Percentiles rank a stretch among this genome's conserved stretches.
These are phyloP conservation scores for Brassica hybrid DNA, from an alignment of 441 rosid species.

Conservation along the genomic window DNA sequence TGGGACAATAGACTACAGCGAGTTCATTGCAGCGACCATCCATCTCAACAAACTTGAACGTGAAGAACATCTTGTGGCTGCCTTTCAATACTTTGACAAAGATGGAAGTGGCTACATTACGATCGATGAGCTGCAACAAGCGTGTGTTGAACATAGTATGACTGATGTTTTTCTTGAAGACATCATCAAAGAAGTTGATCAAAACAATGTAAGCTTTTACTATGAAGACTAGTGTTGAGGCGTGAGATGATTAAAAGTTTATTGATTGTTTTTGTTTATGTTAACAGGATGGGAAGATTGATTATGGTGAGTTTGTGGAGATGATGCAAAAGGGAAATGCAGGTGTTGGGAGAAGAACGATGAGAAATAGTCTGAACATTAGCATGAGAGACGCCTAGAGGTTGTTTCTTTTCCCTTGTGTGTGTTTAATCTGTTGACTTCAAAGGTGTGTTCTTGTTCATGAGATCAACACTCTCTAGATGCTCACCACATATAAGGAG, in stretches of 20 bases:
- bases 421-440: constrained; percentile 13
- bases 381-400: constrained; percentile 77
- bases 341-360: constrained; percentile 96
- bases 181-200: constrained; percentile 90
- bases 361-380: constrained; percentile 89
- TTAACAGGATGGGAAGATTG: constrained; percentile 93
- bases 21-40: constrained; percentile 95
- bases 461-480: constrained; percentile 15
- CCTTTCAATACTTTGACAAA: constrained; percentile 93
- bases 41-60: constrained; percentile 95
- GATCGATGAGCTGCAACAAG: constrained; percentile 96
- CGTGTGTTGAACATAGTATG: constrained; percentile 92
- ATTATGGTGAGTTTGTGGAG: constrained; percentile 93
- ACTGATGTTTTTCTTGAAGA: constrained; percentile 89
- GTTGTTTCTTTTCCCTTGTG: too few species aligned
- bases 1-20: constrained; percentile 95
- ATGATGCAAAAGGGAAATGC: constrained; percentile 97
- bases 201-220: constrained; percentile 64
- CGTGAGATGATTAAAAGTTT: not conserved
- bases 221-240: too few species aligned
- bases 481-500: constrained; percentile 17
- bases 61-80: constrained; percentile 96
- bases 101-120: constrained; percentile 96
- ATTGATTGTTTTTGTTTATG: not conserved
- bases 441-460: constrained; percentile 4